Conservation (phyloP, 306 rosid genomes). For the Vigna mungo region DNA sequence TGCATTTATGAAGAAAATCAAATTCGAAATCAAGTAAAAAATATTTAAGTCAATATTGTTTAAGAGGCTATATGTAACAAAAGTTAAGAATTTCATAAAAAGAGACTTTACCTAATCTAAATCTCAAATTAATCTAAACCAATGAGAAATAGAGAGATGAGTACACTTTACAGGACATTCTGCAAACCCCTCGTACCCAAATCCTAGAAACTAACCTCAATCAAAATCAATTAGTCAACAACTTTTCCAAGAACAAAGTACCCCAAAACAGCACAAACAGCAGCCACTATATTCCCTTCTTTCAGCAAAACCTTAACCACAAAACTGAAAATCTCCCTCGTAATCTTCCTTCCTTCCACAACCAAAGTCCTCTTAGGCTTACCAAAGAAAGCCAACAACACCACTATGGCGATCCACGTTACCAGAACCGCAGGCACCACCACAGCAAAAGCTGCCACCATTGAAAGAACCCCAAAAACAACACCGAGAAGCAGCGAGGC, state of each 20-base stretch:
- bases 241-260: constrained; percentile 59
- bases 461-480: constrained; percentile 70
- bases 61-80: not conserved
- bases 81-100: not conserved
- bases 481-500: constrained; percentile 75
- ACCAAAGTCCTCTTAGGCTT: constrained; percentile 71
- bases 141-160: not conserved
- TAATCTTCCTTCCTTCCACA: constrained; percentile 80
- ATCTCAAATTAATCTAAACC: not conserved
- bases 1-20: no score
- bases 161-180: no score
- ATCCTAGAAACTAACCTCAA: not conserved
- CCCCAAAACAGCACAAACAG: constrained; percentile 73
- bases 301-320: constrained; percentile 70
- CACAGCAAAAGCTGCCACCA: constrained; percentile 77
- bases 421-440: constrained; percentile 71
- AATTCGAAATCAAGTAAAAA: no score
- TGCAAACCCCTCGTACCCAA: not conserved
- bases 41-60: no score
- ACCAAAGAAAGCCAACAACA: constrained; percentile 75
- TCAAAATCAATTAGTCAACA: constrained; percentile 2
- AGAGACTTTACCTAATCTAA: not conserved
- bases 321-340: constrained; percentile 60
- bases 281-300: constrained; percentile 82
- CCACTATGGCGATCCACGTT: constrained; percentile 77